A percentile compares a stretch with the other conserved stretches of the same genome.
phyloP scores from a whole-genome alignment of 2,329 filamentous ascomycete species.

The Neopestalotiopsis sp. region DNA sequence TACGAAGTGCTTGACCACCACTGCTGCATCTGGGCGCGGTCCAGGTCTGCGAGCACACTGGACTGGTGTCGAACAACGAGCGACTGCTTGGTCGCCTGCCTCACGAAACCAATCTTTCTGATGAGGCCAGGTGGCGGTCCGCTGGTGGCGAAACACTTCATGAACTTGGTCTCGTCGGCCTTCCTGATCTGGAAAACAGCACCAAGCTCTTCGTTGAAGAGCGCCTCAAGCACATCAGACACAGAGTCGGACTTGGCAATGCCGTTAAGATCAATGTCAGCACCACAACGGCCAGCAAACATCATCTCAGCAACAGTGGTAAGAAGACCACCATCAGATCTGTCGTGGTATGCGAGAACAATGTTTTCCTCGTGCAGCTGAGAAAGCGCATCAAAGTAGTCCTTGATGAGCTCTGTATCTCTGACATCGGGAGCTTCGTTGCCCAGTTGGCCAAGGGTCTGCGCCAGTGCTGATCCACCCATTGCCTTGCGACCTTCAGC shows the following conservation, averaged over 20 bases:
- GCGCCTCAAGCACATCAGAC: slow-evolving; percentile 71
- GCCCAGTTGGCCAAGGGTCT: slow-evolving; percentile 86
- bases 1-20: slow-evolving; percentile 89
- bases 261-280: slow-evolving; percentile 83
- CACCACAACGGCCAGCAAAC: slow-evolving; percentile 91
- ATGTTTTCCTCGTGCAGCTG: slow-evolving; percentile 61
- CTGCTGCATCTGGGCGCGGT: slow-evolving; percentile 78
- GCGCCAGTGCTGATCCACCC: slow-evolving; percentile 89
- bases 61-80: slow-evolving; percentile 77
- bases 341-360: slow-evolving; percentile 93
- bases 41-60: slow-evolving; percentile 70
- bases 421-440: slow-evolving; percentile 86
- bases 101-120: slow-evolving; percentile 81
- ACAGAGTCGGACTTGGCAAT: slow-evolving; percentile 67
- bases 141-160: slow-evolving; percentile 88
- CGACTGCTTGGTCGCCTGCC: slow-evolving; percentile 72
- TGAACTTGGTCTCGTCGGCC: slow-evolving; percentile 83
- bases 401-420: slow-evolving; percentile 79
- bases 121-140: slow-evolving; percentile 83
- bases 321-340: slow-evolving; percentile 90
- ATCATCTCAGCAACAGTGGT: slow-evolving; percentile 96
- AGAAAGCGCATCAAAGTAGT: slow-evolving; percentile 87
- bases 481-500: slow-evolving; percentile 80
- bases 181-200: slow-evolving; percentile 95
- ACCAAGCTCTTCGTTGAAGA: slow-evolving; percentile 97